Percentiles rank a stretch among this genome's conserved stretches.
phyloP scores from a whole-genome alignment of 192 early-diverging fungal species.

The Spizellomyces punctatus region DNA sequence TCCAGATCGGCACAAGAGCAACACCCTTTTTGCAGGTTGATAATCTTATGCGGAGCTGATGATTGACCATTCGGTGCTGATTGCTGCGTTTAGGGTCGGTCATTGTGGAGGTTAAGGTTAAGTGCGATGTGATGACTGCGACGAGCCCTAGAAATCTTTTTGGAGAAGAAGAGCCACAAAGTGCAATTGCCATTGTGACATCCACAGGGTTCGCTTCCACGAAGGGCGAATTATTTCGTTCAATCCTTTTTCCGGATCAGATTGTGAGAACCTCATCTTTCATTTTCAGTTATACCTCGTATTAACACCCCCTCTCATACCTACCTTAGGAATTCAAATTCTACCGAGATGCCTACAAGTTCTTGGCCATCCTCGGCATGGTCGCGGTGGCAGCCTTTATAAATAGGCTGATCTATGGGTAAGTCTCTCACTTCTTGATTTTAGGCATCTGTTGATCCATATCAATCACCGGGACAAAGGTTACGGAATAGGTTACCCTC shows the following conservation, averaged over 20 bases:
- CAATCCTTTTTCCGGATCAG: slow-evolving; percentile 46
- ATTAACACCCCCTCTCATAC: not conserved
- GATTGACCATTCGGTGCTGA: not conserved
- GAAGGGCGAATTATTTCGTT: slow-evolving; percentile 50
- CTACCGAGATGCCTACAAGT: slow-evolving; percentile 44
- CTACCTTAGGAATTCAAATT: slow-evolving; percentile 48
- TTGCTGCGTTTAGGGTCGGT: not conserved
- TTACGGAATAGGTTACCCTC: not conserved
- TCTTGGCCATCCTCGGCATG: slow-evolving; percentile 36
- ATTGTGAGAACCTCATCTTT: slow-evolving; percentile 15
- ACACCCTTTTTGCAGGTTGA: slow-evolving; percentile 45
- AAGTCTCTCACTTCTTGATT: not conserved
- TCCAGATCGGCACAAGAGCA: slow-evolving; percentile 32
- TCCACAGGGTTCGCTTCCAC: slow-evolving; percentile 48
- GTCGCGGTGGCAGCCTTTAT: slow-evolving; percentile 47
- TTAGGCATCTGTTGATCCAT: not conserved
- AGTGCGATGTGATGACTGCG: slow-evolving; percentile 3
- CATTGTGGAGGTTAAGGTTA: slow-evolving; percentile 28
- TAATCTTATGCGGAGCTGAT: not conserved
- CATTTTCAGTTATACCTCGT: slow-evolving; percentile 5
- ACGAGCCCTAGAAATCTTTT: not conserved
- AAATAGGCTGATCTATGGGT: slow-evolving; percentile 38
- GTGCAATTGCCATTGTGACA: slow-evolving; percentile 40
- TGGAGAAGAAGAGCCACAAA: too few relatives aligned
- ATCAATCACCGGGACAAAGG: not conserved